A percentile compares a stretch with the other conserved stretches of the same genome.
Conservation (phyloP, 768 basidiomycete species). For the Termitomyces sp. region DNA sequence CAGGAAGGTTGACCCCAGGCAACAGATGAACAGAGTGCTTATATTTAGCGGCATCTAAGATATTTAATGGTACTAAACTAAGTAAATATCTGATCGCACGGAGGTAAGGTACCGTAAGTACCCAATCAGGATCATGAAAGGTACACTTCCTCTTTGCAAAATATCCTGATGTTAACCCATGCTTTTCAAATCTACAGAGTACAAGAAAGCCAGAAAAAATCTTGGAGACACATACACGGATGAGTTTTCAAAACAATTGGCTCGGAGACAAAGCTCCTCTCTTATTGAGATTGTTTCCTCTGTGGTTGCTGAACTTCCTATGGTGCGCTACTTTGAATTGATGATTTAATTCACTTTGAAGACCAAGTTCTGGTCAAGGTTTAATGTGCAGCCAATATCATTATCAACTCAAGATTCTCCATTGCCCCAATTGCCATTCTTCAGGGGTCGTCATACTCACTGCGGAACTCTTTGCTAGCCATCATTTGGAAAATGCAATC, state of each 20-base stretch:
- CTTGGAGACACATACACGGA: slow-evolving; percentile 21
- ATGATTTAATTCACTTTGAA: neutral
- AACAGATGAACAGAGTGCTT: too few relatives aligned
- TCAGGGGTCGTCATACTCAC: slow-evolving; percentile 29
- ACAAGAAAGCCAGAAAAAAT: slow-evolving; percentile 18
- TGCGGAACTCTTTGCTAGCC: slow-evolving; percentile 22
- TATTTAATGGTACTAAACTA: too few relatives aligned
- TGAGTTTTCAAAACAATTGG: slow-evolving; percentile 19
- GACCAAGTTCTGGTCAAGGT: slow-evolving; percentile 19
- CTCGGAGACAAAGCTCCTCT: slow-evolving; percentile 1
- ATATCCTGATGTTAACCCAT: too few relatives aligned
- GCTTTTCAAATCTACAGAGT: slow-evolving; percentile 24
- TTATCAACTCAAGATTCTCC: slow-evolving; percentile 29
- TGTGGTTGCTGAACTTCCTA: slow-evolving; percentile 26
- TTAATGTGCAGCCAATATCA: slow-evolving; percentile 31
- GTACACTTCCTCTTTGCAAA: slow-evolving; percentile 13
- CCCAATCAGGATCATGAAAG: slow-evolving; percentile 27
- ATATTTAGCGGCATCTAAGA: too few relatives aligned
- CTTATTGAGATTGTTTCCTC: slow-evolving; percentile 13
- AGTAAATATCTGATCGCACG: too few relatives aligned
- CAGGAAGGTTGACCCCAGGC: too few relatives aligned
- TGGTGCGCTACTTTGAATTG: slow-evolving; percentile 18
- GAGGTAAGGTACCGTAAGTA: too few relatives aligned
- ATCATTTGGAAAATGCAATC: slow-evolving; percentile 16
- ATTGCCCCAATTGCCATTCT: slow-evolving; percentile 37